A percentile compares a stretch with the other conserved stretches of the same genome.
Evolutionary conservation across 371 early-diverging fungal species (phyloP).

Genomic region (Actinomortierella wolfii): DNA sequence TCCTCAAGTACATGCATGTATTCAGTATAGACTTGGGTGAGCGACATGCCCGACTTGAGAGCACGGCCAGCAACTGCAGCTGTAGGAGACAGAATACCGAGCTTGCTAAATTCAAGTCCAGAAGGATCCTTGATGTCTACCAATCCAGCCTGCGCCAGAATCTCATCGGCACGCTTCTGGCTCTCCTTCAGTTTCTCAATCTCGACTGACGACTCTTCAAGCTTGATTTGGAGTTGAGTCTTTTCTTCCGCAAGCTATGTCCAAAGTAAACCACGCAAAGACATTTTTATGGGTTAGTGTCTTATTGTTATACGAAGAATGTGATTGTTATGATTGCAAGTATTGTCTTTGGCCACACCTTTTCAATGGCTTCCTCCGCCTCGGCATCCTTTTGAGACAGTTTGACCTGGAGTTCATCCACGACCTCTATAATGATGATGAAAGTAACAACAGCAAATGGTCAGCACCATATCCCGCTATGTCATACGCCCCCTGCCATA

Average conservation of each 20-base stretch:
- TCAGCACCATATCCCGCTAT: too few relatives aligned
- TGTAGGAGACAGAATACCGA: conserved; percentile 58
- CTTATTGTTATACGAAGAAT: too few relatives aligned
- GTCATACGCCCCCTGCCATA: too few relatives aligned
- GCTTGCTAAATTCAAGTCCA: conserved; percentile 22
- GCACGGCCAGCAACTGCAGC: conserved; percentile 55
- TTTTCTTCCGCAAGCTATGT: conserved; percentile 24
- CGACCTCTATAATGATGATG: conserved; percentile 10
- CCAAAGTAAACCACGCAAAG: too few relatives aligned
- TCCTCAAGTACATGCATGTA: conserved; percentile 63
- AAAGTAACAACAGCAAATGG: neutral
- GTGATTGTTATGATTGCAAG: too few relatives aligned
- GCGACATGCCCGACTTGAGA: conserved; percentile 57
- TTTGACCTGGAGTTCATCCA: conserved; percentile 27
- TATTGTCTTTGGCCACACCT: too few relatives aligned
- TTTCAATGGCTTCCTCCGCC: conserved; percentile 16
- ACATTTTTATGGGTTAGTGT: too few relatives aligned
- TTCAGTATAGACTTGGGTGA: conserved; percentile 71
- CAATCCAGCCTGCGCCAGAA: conserved; percentile 33
- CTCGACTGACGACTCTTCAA: conserved; percentile 29
- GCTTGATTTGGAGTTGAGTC: conserved; percentile 26
- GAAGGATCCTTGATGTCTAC: conserved; percentile 15
- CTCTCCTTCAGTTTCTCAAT: conserved; percentile 49
- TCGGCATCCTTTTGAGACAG: conserved; percentile 25
- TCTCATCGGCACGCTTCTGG: conserved; percentile 42